Conservation (phyloP, 2,329 filamentous ascomycete species). For the Hymenoscyphus linearis region DNA sequence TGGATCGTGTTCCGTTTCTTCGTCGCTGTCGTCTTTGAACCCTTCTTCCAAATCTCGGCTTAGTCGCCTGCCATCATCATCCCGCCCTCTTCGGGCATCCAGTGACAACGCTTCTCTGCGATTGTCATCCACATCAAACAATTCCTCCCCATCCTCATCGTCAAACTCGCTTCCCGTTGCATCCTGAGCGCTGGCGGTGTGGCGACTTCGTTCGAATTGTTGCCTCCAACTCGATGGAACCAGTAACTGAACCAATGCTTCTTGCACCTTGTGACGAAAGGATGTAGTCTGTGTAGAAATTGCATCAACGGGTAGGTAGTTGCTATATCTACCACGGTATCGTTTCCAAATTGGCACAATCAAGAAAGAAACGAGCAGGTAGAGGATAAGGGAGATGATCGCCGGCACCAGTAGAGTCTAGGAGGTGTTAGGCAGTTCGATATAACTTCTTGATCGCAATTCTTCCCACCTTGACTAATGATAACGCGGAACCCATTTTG, state of each 20-base stretch:
- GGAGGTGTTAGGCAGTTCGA: conserved; percentile 11
- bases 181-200: conserved; percentile 36
- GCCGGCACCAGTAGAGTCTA: conserved; percentile 69
- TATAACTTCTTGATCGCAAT: background rate
- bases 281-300: conserved; percentile 54
- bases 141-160: conserved; percentile 66
- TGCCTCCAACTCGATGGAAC: conserved; percentile 46
- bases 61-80: conserved; percentile 53
- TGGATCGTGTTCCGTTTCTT: conserved; percentile 37
- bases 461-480: conserved; percentile 28
- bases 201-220: conserved; percentile 37
- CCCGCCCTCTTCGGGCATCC: conserved; percentile 33
- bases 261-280: conserved; percentile 47
- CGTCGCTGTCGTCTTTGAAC: conserved; percentile 68
- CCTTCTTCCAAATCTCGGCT: conserved; percentile 76
- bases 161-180: conserved; percentile 46
- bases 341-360: conserved; percentile 64
- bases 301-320: conserved; percentile 65
- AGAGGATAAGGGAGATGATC: conserved; percentile 63
- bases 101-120: conserved; percentile 38
- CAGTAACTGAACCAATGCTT: conserved; percentile 36
- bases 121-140: conserved; percentile 50
- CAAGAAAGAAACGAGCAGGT: conserved; percentile 59
- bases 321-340: conserved; percentile 65
- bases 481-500: conserved; percentile 26